Evolutionary conservation across 768 basidiomycete species (phyloP).

Genomic region (Stropharia rugosoannulata): DNA sequence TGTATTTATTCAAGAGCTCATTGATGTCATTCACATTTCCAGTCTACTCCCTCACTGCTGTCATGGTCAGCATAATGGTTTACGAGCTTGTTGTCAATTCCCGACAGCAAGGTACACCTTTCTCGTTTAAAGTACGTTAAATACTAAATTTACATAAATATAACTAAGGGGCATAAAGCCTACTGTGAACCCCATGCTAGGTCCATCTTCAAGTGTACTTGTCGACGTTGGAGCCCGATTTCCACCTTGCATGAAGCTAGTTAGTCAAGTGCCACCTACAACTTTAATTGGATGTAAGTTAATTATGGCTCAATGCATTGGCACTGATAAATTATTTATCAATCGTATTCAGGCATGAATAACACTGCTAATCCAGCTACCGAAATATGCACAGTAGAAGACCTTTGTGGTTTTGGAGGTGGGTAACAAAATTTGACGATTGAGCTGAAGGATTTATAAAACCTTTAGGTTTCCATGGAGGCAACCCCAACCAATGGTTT

Average conservation of each 20-base stretch:
- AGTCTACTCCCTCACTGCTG: conserved; percentile 65
- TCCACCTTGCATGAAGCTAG: conserved; percentile 87
- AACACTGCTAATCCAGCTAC: conserved; percentile 81
- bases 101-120: conserved; percentile 73
- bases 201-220: conserved; percentile 80
- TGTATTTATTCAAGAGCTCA: background rate
- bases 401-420: conserved; percentile 90
- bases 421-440: conserved; percentile 4
- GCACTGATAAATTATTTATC: conserved; percentile 1
- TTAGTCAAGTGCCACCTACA: conserved; percentile 53
- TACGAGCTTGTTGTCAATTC: conserved; percentile 81
- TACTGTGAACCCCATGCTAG: conserved; percentile 85
- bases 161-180: conserved; percentile 44
- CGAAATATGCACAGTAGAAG: conserved; percentile 69
- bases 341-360: conserved; percentile 57
- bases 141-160: too few relatives aligned
- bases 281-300: conserved; percentile 59
- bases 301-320: background rate
- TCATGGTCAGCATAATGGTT: conserved; percentile 77
- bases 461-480: conserved; percentile 35
- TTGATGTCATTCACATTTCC: conserved; percentile 13
- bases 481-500: conserved; percentile 49
- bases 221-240: conserved; percentile 91
- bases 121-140: conserved; percentile 74
- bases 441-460: background rate